Conservation (phyloP, 2,329 filamentous ascomycete species). For the Ophiostoma ips region DNA sequence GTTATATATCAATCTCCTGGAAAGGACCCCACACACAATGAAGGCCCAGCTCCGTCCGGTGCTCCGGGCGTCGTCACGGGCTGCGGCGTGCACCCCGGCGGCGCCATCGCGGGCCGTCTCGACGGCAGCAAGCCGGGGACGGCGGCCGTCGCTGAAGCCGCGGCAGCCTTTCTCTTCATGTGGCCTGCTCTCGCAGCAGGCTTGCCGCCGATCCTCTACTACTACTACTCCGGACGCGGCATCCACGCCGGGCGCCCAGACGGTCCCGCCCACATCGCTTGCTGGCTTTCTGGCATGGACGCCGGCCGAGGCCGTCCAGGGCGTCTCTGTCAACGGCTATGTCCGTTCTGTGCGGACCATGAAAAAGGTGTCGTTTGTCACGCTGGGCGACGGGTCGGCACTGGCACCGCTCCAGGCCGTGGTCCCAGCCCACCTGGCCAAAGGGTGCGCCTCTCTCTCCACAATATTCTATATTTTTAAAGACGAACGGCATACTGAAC, state of each 20-base stretch:
- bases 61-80: neutral
- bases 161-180: neutral
- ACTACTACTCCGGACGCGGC: neutral
- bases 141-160: neutral
- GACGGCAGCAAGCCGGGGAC: neutral
- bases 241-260: too few species aligned
- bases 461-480: slow-evolving; percentile 11
- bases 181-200: neutral
- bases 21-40: neutral
- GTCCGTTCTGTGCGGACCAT: slow-evolving; percentile 76
- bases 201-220: neutral
- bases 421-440: slow-evolving; percentile 54
- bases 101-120: neutral
- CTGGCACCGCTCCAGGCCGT: slow-evolving; percentile 68
- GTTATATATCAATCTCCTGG: too few species aligned
- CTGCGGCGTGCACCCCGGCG: neutral
- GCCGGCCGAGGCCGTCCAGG: slow-evolving; percentile 28
- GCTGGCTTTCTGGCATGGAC: slow-evolving; percentile 43
- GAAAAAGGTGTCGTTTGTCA: slow-evolving; percentile 70
- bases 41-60: neutral
- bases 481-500: too few species aligned
- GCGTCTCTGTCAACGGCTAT: slow-evolving; percentile 59
- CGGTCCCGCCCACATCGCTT: slow-evolving; percentile 28
- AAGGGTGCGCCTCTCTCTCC: slow-evolving; percentile 45
- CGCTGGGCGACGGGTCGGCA: slow-evolving; percentile 78